Evolutionary conservation across 768 basidiomycete genomes (phyloP).

Genomic region (Pholiota microspora): DNA sequence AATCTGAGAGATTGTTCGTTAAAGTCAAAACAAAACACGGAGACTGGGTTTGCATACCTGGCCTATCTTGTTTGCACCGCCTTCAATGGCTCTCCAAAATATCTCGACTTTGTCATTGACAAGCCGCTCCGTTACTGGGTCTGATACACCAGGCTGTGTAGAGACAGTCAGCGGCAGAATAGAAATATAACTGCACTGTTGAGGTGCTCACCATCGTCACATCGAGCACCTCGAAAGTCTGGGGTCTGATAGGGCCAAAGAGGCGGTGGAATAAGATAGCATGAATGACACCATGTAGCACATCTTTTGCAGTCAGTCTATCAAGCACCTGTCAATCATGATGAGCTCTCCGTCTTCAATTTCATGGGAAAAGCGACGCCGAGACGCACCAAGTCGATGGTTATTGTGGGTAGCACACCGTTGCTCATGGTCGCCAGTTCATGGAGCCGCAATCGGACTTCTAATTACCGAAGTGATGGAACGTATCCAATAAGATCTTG

Average conservation of each 20-base stretch:
- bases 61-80: conserved; percentile 58
- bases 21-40: background rate
- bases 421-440: conserved; percentile 13
- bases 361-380: background rate
- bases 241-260: conserved; percentile 77
- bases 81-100: conserved; percentile 79
- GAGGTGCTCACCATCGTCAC: conserved; percentile 68
- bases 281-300: conserved; percentile 75
- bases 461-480: background rate
- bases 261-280: conserved; percentile 81
- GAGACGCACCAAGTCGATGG: conserved; percentile 44
- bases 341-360: conserved; percentile 1
- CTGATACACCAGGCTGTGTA: conserved; percentile 73
- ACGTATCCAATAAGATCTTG: background rate
- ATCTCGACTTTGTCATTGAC: conserved; percentile 74
- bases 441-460: background rate
- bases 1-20: conserved; percentile 43
- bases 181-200: background rate
- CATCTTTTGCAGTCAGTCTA: conserved; percentile 69
- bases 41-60: conserved; percentile 45
- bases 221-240: conserved; percentile 76
- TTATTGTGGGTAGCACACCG: conserved; percentile 39
- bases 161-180: too few relatives aligned
- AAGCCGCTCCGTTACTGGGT: conserved; percentile 67
- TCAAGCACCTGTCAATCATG: conserved; percentile 56